Conservation (phyloP, 2,329 filamentous ascomycete genomes). For the Ascochyta lentis region DNA sequence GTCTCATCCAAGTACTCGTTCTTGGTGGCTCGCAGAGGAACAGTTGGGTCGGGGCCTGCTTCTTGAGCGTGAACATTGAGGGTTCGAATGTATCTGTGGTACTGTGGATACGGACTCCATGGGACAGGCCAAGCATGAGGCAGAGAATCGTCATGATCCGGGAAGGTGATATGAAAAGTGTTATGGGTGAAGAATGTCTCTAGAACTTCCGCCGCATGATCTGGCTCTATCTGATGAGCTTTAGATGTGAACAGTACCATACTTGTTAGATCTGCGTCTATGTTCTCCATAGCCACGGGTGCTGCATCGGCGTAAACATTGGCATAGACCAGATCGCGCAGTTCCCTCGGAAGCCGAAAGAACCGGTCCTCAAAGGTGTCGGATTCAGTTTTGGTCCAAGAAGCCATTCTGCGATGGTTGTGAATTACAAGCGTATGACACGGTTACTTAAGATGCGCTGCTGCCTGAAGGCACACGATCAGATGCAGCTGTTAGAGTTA, state of each 20-base stretch:
- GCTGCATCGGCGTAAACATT: constrained; percentile 5
- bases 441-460: background rate
- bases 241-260: background rate
- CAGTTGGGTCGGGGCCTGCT: background rate
- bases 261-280: background rate
- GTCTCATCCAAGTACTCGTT: background rate
- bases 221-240: background rate
- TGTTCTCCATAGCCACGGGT: constrained; percentile 7
- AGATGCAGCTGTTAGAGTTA: background rate
- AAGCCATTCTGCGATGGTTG: background rate
- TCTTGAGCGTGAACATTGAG: constrained; percentile 17
- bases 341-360: constrained; percentile 26
- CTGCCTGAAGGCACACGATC: constrained; percentile 1
- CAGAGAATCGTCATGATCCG: background rate
- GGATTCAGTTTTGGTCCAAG: background rate
- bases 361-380: background rate
- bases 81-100: constrained; percentile 18
- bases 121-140: background rate
- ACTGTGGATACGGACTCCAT: background rate
- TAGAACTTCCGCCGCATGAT: constrained; percentile 15
- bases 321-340: constrained; percentile 29
- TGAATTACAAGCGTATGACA: background rate
- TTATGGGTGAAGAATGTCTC: constrained; percentile 22
- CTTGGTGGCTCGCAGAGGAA: background rate
- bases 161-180: constrained; percentile 11